These are phyloP conservation scores for Teratosphaeriaceae sp. DNA, from an alignment of 2,329 filamentous ascomycete species.

Conservation along the genomic window DNA sequence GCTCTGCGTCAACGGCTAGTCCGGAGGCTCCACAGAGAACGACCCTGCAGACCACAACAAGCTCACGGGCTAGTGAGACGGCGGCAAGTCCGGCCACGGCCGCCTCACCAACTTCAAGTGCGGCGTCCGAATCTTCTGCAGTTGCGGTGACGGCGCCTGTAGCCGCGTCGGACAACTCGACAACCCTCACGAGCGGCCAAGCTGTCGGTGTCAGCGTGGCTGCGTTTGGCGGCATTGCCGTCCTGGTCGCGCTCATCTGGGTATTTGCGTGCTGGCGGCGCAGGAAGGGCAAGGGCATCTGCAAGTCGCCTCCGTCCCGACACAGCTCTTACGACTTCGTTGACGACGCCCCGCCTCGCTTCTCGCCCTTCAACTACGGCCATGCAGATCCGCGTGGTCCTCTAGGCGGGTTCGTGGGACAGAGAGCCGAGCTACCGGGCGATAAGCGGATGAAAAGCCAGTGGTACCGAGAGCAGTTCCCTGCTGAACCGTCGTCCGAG, in stretches of 20 bases:
- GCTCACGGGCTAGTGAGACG: constrained; percentile 3
- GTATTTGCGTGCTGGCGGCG: constrained; percentile 16
- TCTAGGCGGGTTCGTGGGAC: constrained; percentile 6
- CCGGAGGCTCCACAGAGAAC: neutral
- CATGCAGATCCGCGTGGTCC: constrained; percentile 12
- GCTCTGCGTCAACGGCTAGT: neutral
- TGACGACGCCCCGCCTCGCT: constrained; percentile 23
- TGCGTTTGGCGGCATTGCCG: constrained; percentile 21
- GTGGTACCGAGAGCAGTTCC: constrained; percentile 12
- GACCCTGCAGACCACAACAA: neutral
- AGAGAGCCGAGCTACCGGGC: constrained; percentile 5
- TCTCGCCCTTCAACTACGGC: constrained; percentile 15
- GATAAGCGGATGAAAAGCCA: constrained; percentile 14
- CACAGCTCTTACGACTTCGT: constrained; percentile 29
- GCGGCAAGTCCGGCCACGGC: constrained; percentile 1
- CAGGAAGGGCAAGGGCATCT: constrained; percentile 12
- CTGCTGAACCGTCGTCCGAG: neutral
- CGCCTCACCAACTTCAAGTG: neutral
- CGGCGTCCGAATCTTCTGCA: neutral
- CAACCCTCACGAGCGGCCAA: constrained; percentile 24
- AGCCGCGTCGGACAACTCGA: constrained; percentile 5
- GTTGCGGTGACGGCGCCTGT: neutral
- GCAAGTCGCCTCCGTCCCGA: neutral
- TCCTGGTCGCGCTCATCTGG: constrained; percentile 18
- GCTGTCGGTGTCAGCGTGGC: constrained; percentile 28